Evolutionary conservation across 2,329 filamentous ascomycete species (phyloP).

Genomic region (Trichoderma simmonsii): DNA sequence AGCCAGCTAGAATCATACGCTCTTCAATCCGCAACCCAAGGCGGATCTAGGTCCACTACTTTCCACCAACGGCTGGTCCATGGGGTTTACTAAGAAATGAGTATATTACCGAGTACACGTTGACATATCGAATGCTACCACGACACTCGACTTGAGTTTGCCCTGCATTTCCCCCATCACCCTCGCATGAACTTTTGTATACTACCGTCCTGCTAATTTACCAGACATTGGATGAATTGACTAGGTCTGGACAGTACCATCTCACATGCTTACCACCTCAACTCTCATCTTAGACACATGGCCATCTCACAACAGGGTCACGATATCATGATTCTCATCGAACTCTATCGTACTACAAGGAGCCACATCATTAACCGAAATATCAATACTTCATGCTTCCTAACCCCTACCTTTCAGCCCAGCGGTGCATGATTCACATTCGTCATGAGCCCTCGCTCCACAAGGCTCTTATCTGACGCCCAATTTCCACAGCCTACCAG

Average conservation of each 20-base stretch:
- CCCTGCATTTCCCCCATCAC: background rate
- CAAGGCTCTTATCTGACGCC: background rate
- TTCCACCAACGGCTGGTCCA: background rate
- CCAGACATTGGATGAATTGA: background rate
- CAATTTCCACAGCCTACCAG: background rate
- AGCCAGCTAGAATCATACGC: background rate
- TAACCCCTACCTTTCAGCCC: background rate
- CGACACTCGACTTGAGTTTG: background rate
- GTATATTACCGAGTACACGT: background rate
- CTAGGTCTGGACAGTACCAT: background rate
- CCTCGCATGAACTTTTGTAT: background rate
- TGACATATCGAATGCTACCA: background rate
- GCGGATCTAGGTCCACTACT: conserved; percentile 2
- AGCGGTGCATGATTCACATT: background rate
- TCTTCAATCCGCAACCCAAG: background rate
- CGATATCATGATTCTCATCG: background rate
- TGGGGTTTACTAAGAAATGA: background rate
- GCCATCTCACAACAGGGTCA: background rate
- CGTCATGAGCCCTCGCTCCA: background rate
- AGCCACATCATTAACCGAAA: background rate
- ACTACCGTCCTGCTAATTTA: background rate
- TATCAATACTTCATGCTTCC: background rate
- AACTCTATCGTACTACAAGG: background rate
- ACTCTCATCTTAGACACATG: background rate
- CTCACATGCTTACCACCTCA: background rate